Conservation (phyloP, 1,284 basidiomycete genomes). For the Cystobasidium slooffiae region DNA sequence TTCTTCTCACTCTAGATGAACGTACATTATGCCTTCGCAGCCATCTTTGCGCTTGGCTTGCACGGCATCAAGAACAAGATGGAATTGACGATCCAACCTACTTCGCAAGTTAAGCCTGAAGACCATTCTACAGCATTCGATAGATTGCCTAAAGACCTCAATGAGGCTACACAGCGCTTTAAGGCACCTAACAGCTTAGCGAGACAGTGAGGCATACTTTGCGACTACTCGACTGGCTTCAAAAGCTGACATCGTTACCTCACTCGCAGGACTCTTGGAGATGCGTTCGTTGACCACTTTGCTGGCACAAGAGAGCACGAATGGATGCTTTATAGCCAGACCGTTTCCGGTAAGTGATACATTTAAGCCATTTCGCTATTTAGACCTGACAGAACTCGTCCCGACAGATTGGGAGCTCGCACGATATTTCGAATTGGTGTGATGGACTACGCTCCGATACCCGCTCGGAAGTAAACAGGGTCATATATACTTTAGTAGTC, state of each 20-base stretch:
- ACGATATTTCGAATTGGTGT: conserved; percentile 52
- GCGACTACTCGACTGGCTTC: background rate
- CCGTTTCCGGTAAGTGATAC: conserved; percentile 11
- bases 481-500: too few relatives aligned
- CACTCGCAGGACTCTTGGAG: conserved; percentile 66
- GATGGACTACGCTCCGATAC: background rate
- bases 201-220: conserved; percentile 61
- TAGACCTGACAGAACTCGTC: conserved; percentile 6
- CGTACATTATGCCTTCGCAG: conserved; percentile 82
- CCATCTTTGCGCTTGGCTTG: conserved; percentile 83
- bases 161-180: conserved; percentile 78
- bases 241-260: conserved; percentile 3
- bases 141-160: conserved; percentile 67
- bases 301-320: conserved; percentile 72
- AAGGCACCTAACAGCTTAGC: conserved; percentile 77
- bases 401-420: conserved; percentile 50
- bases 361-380: background rate
- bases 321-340: conserved; percentile 43
- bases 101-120: conserved; percentile 51
- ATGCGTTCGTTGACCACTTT: conserved; percentile 90
- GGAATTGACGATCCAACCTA: conserved; percentile 70
- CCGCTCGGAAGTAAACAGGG: too few relatives aligned
- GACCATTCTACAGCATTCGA: conserved; percentile 65
- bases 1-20: conserved; percentile 62
- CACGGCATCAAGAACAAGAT: conserved; percentile 82